Evolutionary conservation across 805 yeast genomes (phyloP), one percentile per base, ranked within the genome.

Genomic region (Maudiozyma barnettii): DNA sequence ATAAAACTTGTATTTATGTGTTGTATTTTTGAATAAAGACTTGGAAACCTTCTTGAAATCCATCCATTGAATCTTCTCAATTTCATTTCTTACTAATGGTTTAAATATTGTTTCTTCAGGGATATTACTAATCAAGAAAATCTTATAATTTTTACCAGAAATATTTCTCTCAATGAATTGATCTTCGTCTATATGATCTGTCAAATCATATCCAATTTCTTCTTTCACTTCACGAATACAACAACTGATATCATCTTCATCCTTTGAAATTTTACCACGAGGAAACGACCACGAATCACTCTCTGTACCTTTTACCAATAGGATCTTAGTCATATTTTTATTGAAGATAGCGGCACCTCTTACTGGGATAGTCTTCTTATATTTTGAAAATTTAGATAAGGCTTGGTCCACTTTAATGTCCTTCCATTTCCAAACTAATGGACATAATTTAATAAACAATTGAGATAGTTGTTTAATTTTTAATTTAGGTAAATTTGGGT

Each of bases 271-370:
- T 66, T 93, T 93, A 5, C 99, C 99, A 63, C 96, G 74, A 5
- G 99, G 99, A 59, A 93, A 93, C 7, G 96, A 84, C 98, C 98
- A 93, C 1, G 84, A 68, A n/a, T 74, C 63, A 12, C 89, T 76
- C 52, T 86, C 95, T 44, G 81, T 80, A 4, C 96, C 97, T 60
- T 86, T 81, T 5, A 93, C 95, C 53, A 93, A 68, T 26, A 95
- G 61, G 10, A 87, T 70, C 59, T 85, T 87, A 47, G 80, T 76
- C 69, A 88, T 63, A 31, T 74, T 76, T 45, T 75, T 71, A 60
- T 87, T 89, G 58, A 93, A 75, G 45, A 95, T 71, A 8, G 96
- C 96, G 41, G 91, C 93, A 30, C 99, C 99, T 57, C 99, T 75
- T 1, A 93, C 99, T 0, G 99, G 99, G 49, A 93, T 91, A 2